These are phyloP conservation scores for Agrocybe praecox DNA, from an alignment of 768 basidiomycete genomes.

Conservation along the genomic window DNA sequence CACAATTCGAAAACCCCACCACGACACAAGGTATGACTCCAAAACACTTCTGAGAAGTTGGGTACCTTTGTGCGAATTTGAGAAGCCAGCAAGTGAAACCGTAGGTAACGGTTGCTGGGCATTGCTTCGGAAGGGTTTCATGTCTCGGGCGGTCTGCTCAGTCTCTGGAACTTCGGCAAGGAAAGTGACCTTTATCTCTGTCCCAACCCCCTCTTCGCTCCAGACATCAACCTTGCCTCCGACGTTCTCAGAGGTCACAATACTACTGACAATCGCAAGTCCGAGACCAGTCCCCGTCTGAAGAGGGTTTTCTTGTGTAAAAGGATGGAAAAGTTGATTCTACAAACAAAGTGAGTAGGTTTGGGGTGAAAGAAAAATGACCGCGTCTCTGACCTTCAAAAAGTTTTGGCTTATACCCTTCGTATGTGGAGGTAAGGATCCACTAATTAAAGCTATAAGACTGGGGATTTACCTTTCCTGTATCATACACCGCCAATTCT, in stretches of 20 bases:
- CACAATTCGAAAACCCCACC: constrained; percentile 74
- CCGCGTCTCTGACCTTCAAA: constrained; percentile 58
- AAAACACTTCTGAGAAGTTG: constrained; percentile 67
- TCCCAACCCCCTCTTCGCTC: constrained; percentile 89
- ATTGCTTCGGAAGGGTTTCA: constrained; percentile 49
- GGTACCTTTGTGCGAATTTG: constrained; percentile 61
- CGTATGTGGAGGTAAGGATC: background rate
- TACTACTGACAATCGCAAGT: constrained; percentile 93
- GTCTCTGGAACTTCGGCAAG: constrained; percentile 63
- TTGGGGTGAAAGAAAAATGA: background rate
- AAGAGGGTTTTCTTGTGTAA: constrained; percentile 94
- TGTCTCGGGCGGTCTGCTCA: constrained; percentile 31
- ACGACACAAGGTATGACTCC: constrained; percentile 63
- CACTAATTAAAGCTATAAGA: background rate
- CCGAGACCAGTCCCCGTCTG: constrained; percentile 94
- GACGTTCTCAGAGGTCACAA: constrained; percentile 83
- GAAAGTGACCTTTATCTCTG: constrained; percentile 88
- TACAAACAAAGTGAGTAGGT: constrained; percentile 25
- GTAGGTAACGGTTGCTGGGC: constrained; percentile 42
- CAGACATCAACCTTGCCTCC: constrained; percentile 92
- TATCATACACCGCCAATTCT: constrained; percentile 85
- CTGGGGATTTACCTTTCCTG: constrained; percentile 68
- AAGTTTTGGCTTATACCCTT: constrained; percentile 93
- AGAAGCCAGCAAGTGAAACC: constrained; percentile 76
- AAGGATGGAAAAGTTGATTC: constrained; percentile 96